Percentiles rank a stretch among this genome's conserved stretches.
Conservation (phyloP, 331 rosid genomes). For the Malus hybrid region DNA sequence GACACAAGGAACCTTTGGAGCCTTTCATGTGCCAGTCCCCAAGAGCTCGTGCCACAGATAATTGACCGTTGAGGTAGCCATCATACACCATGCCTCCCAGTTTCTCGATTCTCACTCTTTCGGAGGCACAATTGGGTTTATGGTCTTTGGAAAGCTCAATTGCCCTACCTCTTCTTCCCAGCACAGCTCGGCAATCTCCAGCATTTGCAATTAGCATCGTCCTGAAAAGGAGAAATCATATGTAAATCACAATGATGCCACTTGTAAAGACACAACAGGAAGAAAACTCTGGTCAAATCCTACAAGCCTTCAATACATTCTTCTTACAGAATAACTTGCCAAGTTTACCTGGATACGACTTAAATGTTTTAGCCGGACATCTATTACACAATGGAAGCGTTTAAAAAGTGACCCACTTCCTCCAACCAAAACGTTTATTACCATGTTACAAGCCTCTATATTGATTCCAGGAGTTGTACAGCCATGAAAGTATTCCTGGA, state of each 20-base stretch:
- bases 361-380: background rate
- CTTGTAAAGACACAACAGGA: background rate
- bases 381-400: background rate
- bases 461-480: background rate
- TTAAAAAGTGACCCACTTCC: conserved; percentile 4
- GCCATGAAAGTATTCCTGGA: background rate
- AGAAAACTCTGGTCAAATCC: background rate
- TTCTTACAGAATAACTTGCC: background rate
- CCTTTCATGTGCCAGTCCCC: too few relatives aligned
- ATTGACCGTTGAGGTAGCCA: conserved; percentile 29
- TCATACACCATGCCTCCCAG: conserved; percentile 31
- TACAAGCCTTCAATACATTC: background rate
- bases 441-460: background rate
- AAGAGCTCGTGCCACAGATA: too few relatives aligned
- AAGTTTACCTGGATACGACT: background rate
- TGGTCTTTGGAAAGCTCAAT: conserved; percentile 34
- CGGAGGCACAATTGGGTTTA: conserved; percentile 21
- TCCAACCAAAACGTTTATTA: background rate
- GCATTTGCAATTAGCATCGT: conserved; percentile 27
- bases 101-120: conserved; percentile 22
- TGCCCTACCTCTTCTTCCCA: conserved; percentile 30
- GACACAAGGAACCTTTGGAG: too few relatives aligned
- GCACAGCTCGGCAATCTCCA: conserved; percentile 36
- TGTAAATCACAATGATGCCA: background rate
- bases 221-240: conserved; percentile 8